Base-by-base conservation (phyloP, 257 asterid species). In the Mitragyna speciosa region DNA sequence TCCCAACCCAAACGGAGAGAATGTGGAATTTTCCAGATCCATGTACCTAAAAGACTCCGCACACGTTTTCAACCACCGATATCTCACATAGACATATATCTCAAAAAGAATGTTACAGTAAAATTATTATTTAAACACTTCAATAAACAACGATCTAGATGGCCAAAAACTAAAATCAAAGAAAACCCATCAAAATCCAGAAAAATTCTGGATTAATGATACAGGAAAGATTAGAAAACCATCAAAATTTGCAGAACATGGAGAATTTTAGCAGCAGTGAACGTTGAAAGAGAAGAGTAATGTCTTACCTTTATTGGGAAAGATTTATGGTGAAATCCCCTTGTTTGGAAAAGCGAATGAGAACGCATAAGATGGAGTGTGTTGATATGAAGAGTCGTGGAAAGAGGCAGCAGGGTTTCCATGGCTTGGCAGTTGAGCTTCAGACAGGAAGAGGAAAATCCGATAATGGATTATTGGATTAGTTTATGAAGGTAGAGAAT, bases 351-450 rank as follows among this genome's bases (percentile, higher is more conserved):
- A 48, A n/a, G 61, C 26, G 20, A 63, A 61, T 39, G 72, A 70
- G 20, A 76, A 49, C 47, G 17, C 61, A 28, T 16, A 0, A 15
- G 28, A 49, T 49, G 63, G 20, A 49, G 76, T 28, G 63, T 28
- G 12, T 72, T 47, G 63, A 52, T 15, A 28, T 63, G 33, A 48
- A 56, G 63, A 48, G 36, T 45, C 17, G 26, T 12, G 26, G 58
- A 43, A 47, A 71, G 75, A 45, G 51, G 39, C 59, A 43, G 59
- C 24, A 72, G 33, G 28, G n/a, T 72, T 48, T 72, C 54, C 76
- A 72, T 72, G 63, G 63, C 6, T 72, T 47, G 6, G 68, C 6
- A n/a, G 33, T 63, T 63, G 19, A 59, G 31, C 66, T 59, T 59
- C 66, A 59, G 31, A 59, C 31, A 59, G 31, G 66, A 7, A 59